Conservation (phyloP, 1,139 yeast species). For the Petasospora rhodanensis region DNA sequence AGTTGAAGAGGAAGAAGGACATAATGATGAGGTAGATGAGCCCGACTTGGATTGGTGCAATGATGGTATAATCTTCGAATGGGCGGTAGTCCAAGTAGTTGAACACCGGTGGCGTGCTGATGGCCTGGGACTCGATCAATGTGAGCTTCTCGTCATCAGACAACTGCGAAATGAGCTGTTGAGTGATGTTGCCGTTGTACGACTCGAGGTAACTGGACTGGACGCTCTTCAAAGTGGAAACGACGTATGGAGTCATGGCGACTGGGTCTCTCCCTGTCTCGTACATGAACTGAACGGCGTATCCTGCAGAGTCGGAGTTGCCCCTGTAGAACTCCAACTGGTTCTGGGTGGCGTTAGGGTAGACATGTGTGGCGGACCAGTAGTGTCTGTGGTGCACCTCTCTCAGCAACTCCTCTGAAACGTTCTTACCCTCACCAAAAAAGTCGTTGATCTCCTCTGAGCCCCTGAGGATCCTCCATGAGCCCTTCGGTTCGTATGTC, state of each 20-base stretch:
- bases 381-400: constrained; percentile 44
- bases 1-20: constrained; percentile 56
- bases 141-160: constrained; percentile 16
- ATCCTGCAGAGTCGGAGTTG: constrained; percentile 18
- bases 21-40: constrained; percentile 68
- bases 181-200: constrained; percentile 7
- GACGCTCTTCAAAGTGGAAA: constrained; percentile 35
- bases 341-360: constrained; percentile 39
- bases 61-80: constrained; percentile 41
- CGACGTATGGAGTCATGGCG: constrained; percentile 37
- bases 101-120: constrained; percentile 27
- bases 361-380: constrained; percentile 51
- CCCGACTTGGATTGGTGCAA: constrained; percentile 73
- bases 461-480: constrained; percentile 20
- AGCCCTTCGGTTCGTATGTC: constrained; percentile 6
- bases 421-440: constrained; percentile 33
- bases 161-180: constrained; percentile 28
- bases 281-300: constrained; percentile 34
- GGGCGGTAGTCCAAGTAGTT: constrained; percentile 46
- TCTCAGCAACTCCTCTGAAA: constrained; percentile 34
- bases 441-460: constrained; percentile 18
- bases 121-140: constrained; percentile 16
- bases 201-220: constrained; percentile 27
- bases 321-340: constrained; percentile 31
- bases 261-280: constrained; percentile 54